Evolutionary conservation across 2,329 filamentous ascomycete genomes (phyloP).

Genomic region (Curvularia sp.): DNA sequence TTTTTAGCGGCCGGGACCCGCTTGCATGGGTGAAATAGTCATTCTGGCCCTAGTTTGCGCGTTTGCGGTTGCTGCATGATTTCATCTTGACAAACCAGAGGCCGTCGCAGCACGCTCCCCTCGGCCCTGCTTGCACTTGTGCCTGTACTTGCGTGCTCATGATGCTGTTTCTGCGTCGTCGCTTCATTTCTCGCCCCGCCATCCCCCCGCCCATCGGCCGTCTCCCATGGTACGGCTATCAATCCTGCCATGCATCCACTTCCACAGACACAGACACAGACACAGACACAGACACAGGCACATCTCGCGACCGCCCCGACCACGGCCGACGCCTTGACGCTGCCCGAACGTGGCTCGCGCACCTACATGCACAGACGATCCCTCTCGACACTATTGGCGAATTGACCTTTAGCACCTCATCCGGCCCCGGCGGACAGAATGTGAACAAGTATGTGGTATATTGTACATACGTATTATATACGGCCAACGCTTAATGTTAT

Average conservation of each 20-base stretch:
- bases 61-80: constrained; percentile 15
- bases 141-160: neutral
- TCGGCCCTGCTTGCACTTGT: neutral
- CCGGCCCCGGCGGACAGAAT: constrained; percentile 71
- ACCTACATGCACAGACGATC: constrained; percentile 62
- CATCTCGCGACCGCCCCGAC: constrained; percentile 20
- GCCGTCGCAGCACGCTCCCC: neutral
- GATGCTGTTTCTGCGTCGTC: constrained; percentile 2
- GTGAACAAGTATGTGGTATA: constrained; percentile 76
- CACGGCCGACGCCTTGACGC: constrained; percentile 42
- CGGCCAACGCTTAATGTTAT: constrained; percentile 23
- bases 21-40: constrained; percentile 16
- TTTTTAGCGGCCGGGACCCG: constrained; percentile 14
- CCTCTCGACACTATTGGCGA: constrained; percentile 62
- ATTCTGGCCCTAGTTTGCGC: constrained; percentile 20
- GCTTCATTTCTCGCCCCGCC: neutral
- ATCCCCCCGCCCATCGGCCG: neutral
- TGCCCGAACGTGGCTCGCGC: constrained; percentile 65
- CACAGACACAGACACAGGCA: neutral
- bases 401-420: constrained; percentile 68
- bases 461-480: no score
- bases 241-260: neutral
- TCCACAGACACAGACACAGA: neutral
- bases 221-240: neutral
- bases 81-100: constrained; percentile 23